Base-by-base conservation (phyloP, 768 basidiomycete species). In the Serendipita indica region DNA sequence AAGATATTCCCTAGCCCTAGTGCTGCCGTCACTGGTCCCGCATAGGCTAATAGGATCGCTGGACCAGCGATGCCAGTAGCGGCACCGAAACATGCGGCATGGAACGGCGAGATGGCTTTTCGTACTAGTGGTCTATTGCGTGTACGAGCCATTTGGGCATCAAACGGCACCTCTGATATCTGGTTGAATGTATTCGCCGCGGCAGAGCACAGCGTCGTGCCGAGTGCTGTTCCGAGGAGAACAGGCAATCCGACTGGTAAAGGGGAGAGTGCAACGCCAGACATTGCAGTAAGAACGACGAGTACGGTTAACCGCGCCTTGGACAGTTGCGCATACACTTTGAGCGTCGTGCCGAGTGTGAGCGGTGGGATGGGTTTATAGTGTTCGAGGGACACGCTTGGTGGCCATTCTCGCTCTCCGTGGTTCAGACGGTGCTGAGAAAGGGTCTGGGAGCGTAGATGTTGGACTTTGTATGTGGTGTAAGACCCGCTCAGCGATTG, bases 111-210 rank as follows among this genome's bases (percentile, higher is more conserved):
- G 62, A 98, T 81, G n/a, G 84, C 83, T 32, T 84, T 75, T 16
- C 88, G 80, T 1, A 91, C 90, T 25, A 99, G 79, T 0, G 94
- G 92, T 16, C 96, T 75, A 58, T 76, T 82, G 30, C 93, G 80
- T 0, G 96, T 98, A 45, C 96, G 80, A 0, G 82, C 77, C 84
- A 97, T 98, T 68, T 99, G 96, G 0, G 96, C 93, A 66, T 99
- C 96, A 63, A 91, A 89, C 0, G 96, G 96, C 4, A 89, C 76
- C 71, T 99, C 96, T 66, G 92, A 85, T 2, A 98, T 73, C 69
- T 99, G 91, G 71, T 99, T 99, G 65, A 96, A 75, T 1, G 94
- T 78, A 67, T 97, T 97, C 28, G 96, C 96, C 0, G 92, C 88
- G 2, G 91, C 89, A 3, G 86, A 84, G 68, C 92, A 96, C 39